A percentile compares a stretch with the other conserved stretches of the same genome.
phyloP scores from a whole-genome alignment of 2,329 filamentous ascomycete species.

The Aureobasidium sp. region DNA sequence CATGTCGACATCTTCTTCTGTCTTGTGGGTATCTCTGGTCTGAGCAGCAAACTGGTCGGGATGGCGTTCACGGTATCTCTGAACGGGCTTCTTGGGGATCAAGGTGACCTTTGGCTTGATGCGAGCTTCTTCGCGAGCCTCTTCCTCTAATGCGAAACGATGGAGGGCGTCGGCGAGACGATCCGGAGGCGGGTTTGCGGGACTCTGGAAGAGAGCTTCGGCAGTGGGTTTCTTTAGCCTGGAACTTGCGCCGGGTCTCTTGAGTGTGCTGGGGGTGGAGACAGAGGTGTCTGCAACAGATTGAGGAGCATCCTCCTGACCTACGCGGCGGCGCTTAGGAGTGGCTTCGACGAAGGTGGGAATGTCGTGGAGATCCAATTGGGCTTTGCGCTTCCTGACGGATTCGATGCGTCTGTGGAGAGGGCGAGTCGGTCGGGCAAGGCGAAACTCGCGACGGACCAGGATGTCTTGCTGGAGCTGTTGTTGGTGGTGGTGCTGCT shows the following conservation, averaged over 20 bases:
- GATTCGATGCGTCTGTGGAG: slow-evolving; percentile 12
- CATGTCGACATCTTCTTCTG: slow-evolving; percentile 32
- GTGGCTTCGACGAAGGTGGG: slow-evolving; percentile 19
- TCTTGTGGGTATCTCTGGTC: slow-evolving; percentile 3
- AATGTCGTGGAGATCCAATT: slow-evolving; percentile 14
- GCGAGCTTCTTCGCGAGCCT: slow-evolving; percentile 19
- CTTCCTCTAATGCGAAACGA: slow-evolving; percentile 17
- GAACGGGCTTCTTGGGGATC: slow-evolving; percentile 30
- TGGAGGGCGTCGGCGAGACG: slow-evolving; percentile 12
- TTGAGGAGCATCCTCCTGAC: not conserved
- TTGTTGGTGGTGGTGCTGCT: not conserved
- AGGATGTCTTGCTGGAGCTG: not conserved
- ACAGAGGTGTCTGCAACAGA: not conserved
- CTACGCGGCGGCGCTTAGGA: not conserved
- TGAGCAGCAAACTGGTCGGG: slow-evolving; percentile 18
- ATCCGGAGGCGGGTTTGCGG: slow-evolving; percentile 20
- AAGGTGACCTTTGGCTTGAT: slow-evolving; percentile 24
- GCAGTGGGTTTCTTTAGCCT: slow-evolving; percentile 7
- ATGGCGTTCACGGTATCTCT: slow-evolving; percentile 30
- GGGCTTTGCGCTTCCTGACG: slow-evolving; percentile 10
- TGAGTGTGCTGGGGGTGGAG: slow-evolving; percentile 12
- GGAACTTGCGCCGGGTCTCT: slow-evolving; percentile 17
- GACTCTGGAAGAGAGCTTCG: slow-evolving; percentile 9
- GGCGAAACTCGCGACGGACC: slow-evolving; percentile 14
- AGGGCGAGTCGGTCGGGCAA: slow-evolving; percentile 8